phyloP scores from a whole-genome alignment of 805 yeast species.

The Kuraishia hungarica region DNA sequence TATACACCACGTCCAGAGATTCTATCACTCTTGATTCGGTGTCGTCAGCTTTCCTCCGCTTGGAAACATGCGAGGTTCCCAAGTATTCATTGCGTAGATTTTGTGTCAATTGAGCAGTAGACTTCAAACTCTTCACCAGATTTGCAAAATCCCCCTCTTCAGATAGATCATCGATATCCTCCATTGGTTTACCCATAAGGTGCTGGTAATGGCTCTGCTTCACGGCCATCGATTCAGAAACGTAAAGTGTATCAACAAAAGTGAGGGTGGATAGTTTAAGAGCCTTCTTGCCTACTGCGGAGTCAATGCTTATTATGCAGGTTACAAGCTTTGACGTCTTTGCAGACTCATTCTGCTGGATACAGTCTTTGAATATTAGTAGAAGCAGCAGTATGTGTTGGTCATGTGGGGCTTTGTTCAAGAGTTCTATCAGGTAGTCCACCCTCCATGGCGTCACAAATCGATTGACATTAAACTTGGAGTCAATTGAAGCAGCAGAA shows the following conservation, averaged over 20 bases:
- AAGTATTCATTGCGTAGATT: background rate
- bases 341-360: background rate
- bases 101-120: background rate
- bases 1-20: background rate
- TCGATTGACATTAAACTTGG: constrained; percentile 9
- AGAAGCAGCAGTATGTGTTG: constrained; percentile 3
- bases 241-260: background rate
- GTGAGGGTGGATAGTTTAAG: background rate
- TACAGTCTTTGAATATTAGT: constrained; percentile 3
- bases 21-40: background rate
- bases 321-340: background rate
- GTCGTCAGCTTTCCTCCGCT: background rate
- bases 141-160: background rate
- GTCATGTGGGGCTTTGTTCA: constrained; percentile 2
- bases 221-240: background rate
- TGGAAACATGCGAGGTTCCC: background rate
- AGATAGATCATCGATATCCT: background rate
- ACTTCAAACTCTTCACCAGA: background rate
- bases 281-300: background rate
- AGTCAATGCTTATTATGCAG: background rate
- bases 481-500: constrained; percentile 11
- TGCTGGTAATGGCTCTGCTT: background rate
- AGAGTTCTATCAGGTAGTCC: constrained; percentile 9
- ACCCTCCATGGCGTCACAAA: constrained; percentile 16
- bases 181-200: background rate